Evolutionary conservation across 2,329 filamentous ascomycete genomes (phyloP).

Genomic region (Colletotrichum camelliae): DNA sequence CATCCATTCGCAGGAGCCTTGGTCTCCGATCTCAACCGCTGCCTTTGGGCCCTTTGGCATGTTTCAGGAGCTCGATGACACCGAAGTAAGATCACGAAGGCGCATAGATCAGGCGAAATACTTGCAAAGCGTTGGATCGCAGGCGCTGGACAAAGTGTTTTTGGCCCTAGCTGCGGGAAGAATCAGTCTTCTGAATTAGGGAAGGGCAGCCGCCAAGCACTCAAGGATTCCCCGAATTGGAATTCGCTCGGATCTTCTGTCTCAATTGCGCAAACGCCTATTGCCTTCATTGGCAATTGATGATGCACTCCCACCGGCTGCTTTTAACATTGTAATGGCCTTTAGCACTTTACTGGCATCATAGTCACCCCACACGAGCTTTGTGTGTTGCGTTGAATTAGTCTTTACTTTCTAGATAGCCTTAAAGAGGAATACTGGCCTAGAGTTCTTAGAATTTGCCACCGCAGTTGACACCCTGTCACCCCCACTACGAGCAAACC

Average conservation of each 20-base stretch:
- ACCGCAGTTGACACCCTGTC: not conserved
- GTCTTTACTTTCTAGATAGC: not conserved
- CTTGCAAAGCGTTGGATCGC: conserved; percentile 28
- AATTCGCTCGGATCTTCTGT: not conserved
- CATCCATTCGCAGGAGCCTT: conserved; percentile 38
- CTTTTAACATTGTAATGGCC: not conserved
- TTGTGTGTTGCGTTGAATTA: not conserved
- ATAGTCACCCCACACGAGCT: not conserved
- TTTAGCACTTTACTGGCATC: not conserved
- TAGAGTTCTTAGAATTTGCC: not conserved
- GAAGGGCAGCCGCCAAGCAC: not conserved
- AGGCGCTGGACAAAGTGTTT: conserved; percentile 19
- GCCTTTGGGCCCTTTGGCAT: conserved; percentile 45
- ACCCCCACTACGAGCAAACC: not conserved
- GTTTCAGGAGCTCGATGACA: conserved; percentile 33
- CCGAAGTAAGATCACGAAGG: conserved; percentile 32
- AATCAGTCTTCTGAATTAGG: conserved; percentile 43
- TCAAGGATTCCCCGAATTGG: not conserved
- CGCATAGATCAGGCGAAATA: conserved; percentile 33
- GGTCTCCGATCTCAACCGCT: conserved; percentile 34
- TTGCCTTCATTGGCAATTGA: not conserved
- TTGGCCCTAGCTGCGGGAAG: conserved; percentile 38
- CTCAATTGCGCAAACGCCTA: not conserved
- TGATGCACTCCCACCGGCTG: not conserved
- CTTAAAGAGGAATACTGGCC: not conserved